Conservation (phyloP, 495 filamentous ascomycete species). For the Annulohypoxylon bovei region DNA sequence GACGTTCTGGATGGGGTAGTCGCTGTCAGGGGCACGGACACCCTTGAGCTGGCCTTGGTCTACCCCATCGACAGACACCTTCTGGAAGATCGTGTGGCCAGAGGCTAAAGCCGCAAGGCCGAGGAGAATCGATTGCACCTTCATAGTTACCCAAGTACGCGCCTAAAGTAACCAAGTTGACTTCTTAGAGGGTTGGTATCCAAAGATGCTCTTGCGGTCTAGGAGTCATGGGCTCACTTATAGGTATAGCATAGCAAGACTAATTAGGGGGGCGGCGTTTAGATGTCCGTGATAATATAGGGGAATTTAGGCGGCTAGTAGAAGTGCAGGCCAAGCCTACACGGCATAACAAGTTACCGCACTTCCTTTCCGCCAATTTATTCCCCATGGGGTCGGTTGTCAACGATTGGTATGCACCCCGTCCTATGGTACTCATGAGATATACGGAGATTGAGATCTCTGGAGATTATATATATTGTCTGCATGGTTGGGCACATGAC, state of each 20-base stretch:
- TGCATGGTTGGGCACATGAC: not conserved
- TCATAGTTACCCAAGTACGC: slow-evolving; percentile 19
- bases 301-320: slow-evolving; percentile 31
- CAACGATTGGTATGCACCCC: not conserved
- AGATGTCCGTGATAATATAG: slow-evolving; percentile 32
- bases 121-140: slow-evolving; percentile 37
- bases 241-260: slow-evolving; percentile 14
- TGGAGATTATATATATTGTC: not conserved
- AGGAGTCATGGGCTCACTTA: slow-evolving; percentile 22
- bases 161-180: not conserved
- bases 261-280: slow-evolving; percentile 28
- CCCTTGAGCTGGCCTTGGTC: slow-evolving; percentile 64
- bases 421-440: not conserved
- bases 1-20: slow-evolving; percentile 54
- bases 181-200: not conserved
- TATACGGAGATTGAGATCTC: not conserved
- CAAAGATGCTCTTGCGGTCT: not conserved
- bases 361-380: not conserved
- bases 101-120: slow-evolving; percentile 31
- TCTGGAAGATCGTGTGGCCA: slow-evolving; percentile 52
- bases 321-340: slow-evolving; percentile 8
- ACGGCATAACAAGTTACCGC: slow-evolving; percentile 24
- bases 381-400: slow-evolving; percentile 9
- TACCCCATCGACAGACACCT: slow-evolving; percentile 61
- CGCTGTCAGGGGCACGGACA: slow-evolving; percentile 59